A percentile compares a stretch with the other conserved stretches of the same genome.
These are phyloP conservation scores for Ustilago loliicola DNA, from an alignment of 1,284 basidiomycete genomes.

Conservation along the genomic window DNA sequence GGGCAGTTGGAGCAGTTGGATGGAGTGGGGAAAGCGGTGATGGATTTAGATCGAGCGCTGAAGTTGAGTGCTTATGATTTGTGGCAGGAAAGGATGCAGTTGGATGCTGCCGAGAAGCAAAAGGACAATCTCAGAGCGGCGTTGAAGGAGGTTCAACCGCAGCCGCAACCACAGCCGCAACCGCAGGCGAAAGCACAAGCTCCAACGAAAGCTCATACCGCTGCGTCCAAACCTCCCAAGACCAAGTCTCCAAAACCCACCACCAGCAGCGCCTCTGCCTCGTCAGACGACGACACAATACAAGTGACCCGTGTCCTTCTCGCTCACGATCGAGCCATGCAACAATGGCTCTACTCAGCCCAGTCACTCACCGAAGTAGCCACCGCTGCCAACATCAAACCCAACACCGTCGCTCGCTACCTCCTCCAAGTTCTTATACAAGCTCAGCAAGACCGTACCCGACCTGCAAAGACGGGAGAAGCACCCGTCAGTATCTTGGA, in stretches of 20 bases:
- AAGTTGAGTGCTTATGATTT: slow-evolving; percentile 38
- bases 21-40: background rate
- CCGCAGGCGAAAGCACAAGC: background rate
- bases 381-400: slow-evolving; percentile 23
- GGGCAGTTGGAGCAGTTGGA: slow-evolving; percentile 21
- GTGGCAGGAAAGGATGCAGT: slow-evolving; percentile 15
- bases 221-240: background rate
- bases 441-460: background rate
- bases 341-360: slow-evolving; percentile 32
- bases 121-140: slow-evolving; percentile 15
- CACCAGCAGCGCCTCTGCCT: background rate
- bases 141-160: slow-evolving; percentile 26
- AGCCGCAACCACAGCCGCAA: background rate
- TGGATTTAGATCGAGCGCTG: slow-evolving; percentile 28
- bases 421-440: slow-evolving; percentile 25
- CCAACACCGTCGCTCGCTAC: slow-evolving; percentile 31
- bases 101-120: slow-evolving; percentile 1
- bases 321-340: slow-evolving; percentile 38
- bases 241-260: background rate
- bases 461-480: background rate
- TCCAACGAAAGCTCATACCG: background rate
- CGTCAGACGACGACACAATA: slow-evolving; percentile 21
- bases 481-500: slow-evolving; percentile 2
- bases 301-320: slow-evolving; percentile 20
- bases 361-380: slow-evolving; percentile 28